Evolutionary conservation across 2,329 filamentous ascomycete species (phyloP).

Genomic region (Metarhizium robertsii): DNA sequence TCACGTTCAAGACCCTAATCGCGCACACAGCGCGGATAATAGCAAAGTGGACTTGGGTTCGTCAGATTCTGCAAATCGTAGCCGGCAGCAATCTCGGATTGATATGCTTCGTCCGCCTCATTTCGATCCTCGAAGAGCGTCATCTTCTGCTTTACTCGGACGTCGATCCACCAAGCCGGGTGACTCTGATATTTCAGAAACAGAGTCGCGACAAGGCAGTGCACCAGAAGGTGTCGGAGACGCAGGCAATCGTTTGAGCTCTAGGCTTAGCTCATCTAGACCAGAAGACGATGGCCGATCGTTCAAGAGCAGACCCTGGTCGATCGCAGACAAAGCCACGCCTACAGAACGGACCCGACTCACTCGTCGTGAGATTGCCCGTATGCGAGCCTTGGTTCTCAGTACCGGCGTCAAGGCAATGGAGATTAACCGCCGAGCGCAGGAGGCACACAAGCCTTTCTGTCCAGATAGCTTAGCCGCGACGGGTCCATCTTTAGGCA

Average conservation of each 20-base stretch:
- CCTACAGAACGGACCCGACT: constrained; percentile 29
- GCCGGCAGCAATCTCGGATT: constrained; percentile 33
- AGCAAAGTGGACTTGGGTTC: constrained; percentile 11
- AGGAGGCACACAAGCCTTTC: constrained; percentile 33
- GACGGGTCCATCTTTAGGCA: constrained; percentile 13
- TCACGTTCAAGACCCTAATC: constrained; percentile 20
- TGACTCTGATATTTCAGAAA: constrained; percentile 29
- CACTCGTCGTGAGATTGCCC: constrained; percentile 66
- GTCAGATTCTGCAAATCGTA: constrained; percentile 9
- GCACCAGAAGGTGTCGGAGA: constrained; percentile 18
- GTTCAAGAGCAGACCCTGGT: constrained; percentile 35
- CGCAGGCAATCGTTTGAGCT: constrained; percentile 26
- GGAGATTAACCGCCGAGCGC: constrained; percentile 62
- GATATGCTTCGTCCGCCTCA: constrained; percentile 39
- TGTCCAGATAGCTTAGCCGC: constrained; percentile 10
- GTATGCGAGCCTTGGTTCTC: constrained; percentile 67
- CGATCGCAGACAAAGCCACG: constrained; percentile 34
- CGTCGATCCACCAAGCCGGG: constrained; percentile 9
- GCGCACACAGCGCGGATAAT: constrained; percentile 8
- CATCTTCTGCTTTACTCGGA: constrained; percentile 24
- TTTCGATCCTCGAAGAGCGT: constrained; percentile 35
- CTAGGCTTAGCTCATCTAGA: constrained; percentile 19
- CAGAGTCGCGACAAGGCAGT: constrained; percentile 24
- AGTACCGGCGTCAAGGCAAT: constrained; percentile 85
- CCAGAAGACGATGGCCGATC: constrained; percentile 13